Evolutionary conservation across 2,329 filamentous ascomycete genomes (phyloP), one percentile per base, ranked within the genome.

Genomic region (Huntiella bhutanensis): DNA sequence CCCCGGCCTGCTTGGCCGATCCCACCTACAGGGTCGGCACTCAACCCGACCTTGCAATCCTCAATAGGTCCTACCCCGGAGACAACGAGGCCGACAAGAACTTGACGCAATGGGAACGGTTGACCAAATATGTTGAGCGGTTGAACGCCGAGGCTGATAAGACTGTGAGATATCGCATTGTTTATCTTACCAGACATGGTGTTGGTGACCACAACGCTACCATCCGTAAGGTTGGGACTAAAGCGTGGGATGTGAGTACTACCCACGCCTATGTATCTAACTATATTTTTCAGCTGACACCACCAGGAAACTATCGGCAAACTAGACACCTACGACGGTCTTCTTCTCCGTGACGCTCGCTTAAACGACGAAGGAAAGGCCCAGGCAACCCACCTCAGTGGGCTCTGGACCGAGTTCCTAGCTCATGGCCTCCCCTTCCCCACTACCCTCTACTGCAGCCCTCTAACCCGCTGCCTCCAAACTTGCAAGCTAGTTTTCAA

Each of bases 121-220:
- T 77, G 33, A 54, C 59, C 2, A 53, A 62, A 19, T 68, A 70
- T 47, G 60, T 77, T 22, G 54, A 58, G 3, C 58, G 60, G 19
- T 56, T 75, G 38, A 72, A 73, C 54, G 46, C 58, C 7, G 54
- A 61, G 5, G 59, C 62, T 2, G 58, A 62, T 0, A 52, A 57
- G 3, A 64, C 61, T 45, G 64, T 66, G n/a, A 56, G 55, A 11
- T 78, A 75, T 58, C 70, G 71, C 47, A 61, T 77, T 10, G 50
- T 76, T 8, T 65, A 61, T 50, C 59, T 75, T 48, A 73, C 69
- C 16, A 65, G 74, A 11, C 74, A 77, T 54, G 73, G 74, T 11
- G 61, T 73, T 52, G 73, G 73, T 17, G 60, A 55, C 45, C 62
- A 67, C 42, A 66, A 67, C 48, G 59, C 60, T 45, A 70, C 69